A percentile compares a stretch with the other conserved stretches of the same genome.
Conservation (phyloP, 441 rosid species). For the Gossypium lobatum region DNA sequence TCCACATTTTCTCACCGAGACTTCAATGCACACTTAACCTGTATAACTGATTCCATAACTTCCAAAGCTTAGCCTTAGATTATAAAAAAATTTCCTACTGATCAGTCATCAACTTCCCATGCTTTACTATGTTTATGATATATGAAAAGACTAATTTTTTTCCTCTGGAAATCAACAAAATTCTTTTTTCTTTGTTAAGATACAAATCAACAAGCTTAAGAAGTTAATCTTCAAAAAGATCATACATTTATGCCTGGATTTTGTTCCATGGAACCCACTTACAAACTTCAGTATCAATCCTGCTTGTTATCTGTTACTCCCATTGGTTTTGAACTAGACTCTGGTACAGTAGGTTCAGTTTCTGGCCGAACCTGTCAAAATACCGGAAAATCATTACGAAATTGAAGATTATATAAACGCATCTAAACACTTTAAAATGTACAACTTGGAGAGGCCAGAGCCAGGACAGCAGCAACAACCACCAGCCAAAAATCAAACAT, state of each 20-base stretch:
- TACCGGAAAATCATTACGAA: background rate
- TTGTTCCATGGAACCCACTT: background rate
- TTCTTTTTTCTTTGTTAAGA: no score
- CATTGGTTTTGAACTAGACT: conserved; percentile 15
- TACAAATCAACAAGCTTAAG: background rate
- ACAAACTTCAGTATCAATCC: conserved; percentile 17
- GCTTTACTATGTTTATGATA: background rate
- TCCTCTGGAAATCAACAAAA: background rate
- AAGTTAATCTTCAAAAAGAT: background rate
- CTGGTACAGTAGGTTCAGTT: conserved; percentile 11
- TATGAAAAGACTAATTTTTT: background rate
- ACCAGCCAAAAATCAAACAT: background rate
- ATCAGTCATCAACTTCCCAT: background rate
- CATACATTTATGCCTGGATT: background rate
- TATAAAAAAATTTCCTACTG: background rate
- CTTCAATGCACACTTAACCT: conserved; percentile 21
- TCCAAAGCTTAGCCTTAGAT: background rate
- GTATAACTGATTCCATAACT: background rate
- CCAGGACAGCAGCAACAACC: background rate
- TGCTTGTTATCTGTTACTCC: conserved; percentile 24
- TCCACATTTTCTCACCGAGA: no score
- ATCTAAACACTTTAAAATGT: background rate
- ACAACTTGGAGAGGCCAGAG: background rate
- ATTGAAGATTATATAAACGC: background rate
- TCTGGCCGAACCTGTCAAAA: conserved; percentile 25